Base-by-base conservation (phyloP, 129 eudicot species). In the Centella asiatica region DNA sequence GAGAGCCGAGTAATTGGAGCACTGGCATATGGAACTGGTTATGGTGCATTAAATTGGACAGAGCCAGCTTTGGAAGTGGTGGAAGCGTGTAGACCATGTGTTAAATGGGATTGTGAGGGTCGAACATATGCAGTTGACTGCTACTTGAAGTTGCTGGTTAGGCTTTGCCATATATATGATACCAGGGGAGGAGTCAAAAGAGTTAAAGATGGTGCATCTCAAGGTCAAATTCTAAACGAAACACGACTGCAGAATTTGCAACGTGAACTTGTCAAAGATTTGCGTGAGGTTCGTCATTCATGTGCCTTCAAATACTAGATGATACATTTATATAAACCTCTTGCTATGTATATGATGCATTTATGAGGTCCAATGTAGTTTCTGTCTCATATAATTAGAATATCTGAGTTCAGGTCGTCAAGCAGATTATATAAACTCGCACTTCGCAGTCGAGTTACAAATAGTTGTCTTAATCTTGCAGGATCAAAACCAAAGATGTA, bases 1-100 rank as follows among this genome's bases (percentile, higher is more conserved):
- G 98, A 90, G 73, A 82, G 98, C 68, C 74, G 98, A 77, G 95
- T 90, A 28, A 90, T 90, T 75, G 98, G 98, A 50, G 98, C 98
- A 65, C 78, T 90, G 78, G 98, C 98, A 34, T 90, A 90, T 72
- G 98, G 98, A 70, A 90, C 98, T 44, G 95, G 98, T 60, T 90
- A 90, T 83, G 98, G 98, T 49, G 98, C 98, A 39, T 76, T 87
- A 69, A 86, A 90, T 74, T 87, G 98, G 97, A 90, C 98, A 33
- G 98, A 87, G 60, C 94, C 98, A 2, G 94, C 98, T 62, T 62
- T 90, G 72, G 98, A 90, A 72, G 98, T 90, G 73, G 98, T 90
- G 40, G 98, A 90, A 84, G 98, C 87, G 39, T 90, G 98, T 81
- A 78, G 94, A 53, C 98, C 98, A 23, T 87, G 98, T 69, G 95